Conservation (phyloP, 768 basidiomycete genomes). For the Lepiota venenata region DNA sequence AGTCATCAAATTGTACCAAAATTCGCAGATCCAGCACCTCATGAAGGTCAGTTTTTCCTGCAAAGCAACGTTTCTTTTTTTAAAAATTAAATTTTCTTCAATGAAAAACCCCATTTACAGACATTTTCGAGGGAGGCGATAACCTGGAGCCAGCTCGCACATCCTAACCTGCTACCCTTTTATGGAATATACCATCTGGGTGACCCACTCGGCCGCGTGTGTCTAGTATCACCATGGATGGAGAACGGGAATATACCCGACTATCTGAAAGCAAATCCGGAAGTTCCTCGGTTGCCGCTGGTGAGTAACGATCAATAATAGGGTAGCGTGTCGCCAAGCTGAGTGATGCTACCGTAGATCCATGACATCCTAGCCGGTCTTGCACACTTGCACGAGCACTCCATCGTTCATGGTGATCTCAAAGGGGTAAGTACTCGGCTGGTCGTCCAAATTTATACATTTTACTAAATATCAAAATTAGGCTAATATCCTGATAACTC, state of each 20-base stretch:
- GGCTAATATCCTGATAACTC: neutral
- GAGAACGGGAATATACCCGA: too few species aligned
- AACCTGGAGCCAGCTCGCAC: neutral
- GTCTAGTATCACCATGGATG: neutral
- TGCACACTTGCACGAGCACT: conserved; percentile 14
- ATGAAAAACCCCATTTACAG: too few species aligned
- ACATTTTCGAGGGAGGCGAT: neutral
- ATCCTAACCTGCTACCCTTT: neutral
- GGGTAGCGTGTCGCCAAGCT: too few species aligned
- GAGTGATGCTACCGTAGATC: neutral
- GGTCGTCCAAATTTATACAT: neutral
- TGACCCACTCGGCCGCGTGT: neutral
- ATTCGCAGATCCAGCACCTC: conserved; percentile 14
- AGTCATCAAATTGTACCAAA: conserved; percentile 21
- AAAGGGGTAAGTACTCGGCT: conserved; percentile 14
- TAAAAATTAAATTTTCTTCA: too few species aligned
- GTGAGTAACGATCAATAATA: too few species aligned
- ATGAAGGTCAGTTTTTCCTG: conserved; percentile 17
- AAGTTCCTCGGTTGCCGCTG: too few species aligned
- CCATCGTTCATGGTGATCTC: conserved; percentile 18
- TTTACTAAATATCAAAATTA: neutral
- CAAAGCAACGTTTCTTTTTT: too few species aligned
- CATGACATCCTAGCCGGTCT: conserved; percentile 14
- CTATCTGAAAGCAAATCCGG: too few species aligned
- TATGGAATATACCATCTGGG: neutral